Base-by-base conservation (phyloP, 2,329 filamentous ascomycete species). In the Diaporthe velutina region DNA sequence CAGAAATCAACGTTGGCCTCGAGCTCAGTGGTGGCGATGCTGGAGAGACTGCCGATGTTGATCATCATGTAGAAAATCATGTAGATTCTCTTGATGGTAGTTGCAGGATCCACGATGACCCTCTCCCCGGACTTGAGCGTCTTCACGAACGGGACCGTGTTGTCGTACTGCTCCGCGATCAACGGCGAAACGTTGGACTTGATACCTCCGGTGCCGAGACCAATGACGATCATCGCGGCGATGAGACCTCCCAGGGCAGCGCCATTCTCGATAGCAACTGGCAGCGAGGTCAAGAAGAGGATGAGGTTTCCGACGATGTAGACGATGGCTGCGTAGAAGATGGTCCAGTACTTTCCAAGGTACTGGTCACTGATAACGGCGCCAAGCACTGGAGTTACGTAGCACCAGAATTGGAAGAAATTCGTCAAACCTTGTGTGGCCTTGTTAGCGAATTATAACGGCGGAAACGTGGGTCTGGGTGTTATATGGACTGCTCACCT, bases 21-120 rank as follows among this genome's bases (percentile, higher is more conserved):
- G 85, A 94, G 88, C 80, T 91, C 92, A 1, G 90, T 90, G 0
- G 91, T 94, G 9, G 89, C 91, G 78, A 95, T 88, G 71, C 90
- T 85, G 0, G 90, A 93, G 9, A 95, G 85, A 2, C 91, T 90
- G n/a, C 93, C 93, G 22, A 95, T 78, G 82, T 95, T 95, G 80
- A 95, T 94, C 83, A 90, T 89, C 91, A 91, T 93, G 86, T 93
- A 94, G 76, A 94, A 91, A 64, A 91, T 87, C 71, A 73, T 75
- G 64, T 75, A 75, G 4, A 75, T 75, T 19, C 74, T 73, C 55
- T 55, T 58, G 50, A 75, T 74, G 2, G 93, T 94, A 72, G 93
- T 85, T 52, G 89, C 86, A 0, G 92, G 92, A 78, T 94, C 92
- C 35, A 93, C 88, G 77, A 94, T 87, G 71, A 94, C 90, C 85